A percentile compares a stretch with the other conserved stretches of the same genome.
Evolutionary conservation across 1,139 yeast genomes (phyloP).

Genomic region (Torulaspora pretoriensis): DNA sequence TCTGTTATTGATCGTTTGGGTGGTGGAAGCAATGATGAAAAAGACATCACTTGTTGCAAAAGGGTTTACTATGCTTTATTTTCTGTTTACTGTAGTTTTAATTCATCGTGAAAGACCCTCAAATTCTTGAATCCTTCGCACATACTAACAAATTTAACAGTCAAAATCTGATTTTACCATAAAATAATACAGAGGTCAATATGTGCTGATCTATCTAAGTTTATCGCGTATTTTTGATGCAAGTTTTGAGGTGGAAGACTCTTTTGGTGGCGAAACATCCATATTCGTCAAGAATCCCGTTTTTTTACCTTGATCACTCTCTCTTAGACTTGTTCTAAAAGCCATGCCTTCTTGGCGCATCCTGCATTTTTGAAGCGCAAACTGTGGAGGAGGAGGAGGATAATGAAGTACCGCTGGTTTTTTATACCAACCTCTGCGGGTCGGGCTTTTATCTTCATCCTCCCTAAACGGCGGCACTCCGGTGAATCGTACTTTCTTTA

Average conservation of each 20-base stretch:
- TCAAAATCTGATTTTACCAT: neutral
- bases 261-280: constrained; percentile 18
- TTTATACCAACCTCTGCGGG: constrained; percentile 37
- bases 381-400: constrained; percentile 34
- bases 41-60: constrained; percentile 15
- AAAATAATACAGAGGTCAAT: neutral
- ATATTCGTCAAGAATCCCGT: constrained; percentile 15
- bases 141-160: neutral
- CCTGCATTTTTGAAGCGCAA: constrained; percentile 19
- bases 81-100: neutral
- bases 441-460: constrained; percentile 33
- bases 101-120: neutral
- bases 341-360: constrained; percentile 36
- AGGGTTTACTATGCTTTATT: neutral
- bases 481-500: constrained; percentile 34
- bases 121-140: neutral
- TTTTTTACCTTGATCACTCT: constrained; percentile 16
- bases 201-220: constrained; percentile 20
- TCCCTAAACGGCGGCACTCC: constrained; percentile 37
- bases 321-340: constrained; percentile 32
- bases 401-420: constrained; percentile 37
- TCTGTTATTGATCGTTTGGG: constrained; percentile 18
- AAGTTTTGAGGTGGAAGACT: constrained; percentile 21
- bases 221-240: constrained; percentile 31
- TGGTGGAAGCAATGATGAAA: constrained; percentile 28